Base-by-base conservation (phyloP, 805 yeast species). In the Kodamaea lidongshanica region DNA sequence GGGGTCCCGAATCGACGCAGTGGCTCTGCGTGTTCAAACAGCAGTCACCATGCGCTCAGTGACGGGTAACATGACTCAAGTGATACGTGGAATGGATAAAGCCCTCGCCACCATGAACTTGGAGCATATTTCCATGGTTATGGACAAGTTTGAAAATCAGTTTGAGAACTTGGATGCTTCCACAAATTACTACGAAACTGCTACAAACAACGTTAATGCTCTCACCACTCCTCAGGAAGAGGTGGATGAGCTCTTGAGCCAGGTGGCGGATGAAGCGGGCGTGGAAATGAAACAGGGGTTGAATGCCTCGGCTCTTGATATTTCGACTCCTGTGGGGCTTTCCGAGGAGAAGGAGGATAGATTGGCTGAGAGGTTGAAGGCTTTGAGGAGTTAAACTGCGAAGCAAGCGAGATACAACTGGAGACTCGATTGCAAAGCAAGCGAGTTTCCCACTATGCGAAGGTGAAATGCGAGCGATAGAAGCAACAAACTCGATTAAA, bases 1-100 rank as follows among this genome's bases (percentile, higher is more conserved):
- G 35, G 81, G 96, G 0, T 84, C 95, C 0, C 62, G 96, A 35
- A 84, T 92, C 12, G 99, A 92, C 58, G 89, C 97, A 0, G 98
- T 92, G 14, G 94, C 97, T 0, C 80, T 94, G 4, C 63, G 98
- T 36, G 95, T 92, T 2, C 96, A 89, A 47, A 92, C 99, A 0
- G 98, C 98, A 0, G 96, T 92, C 5, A 89, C 97, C 0, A 92
- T 92, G 99, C 72, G 95, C 42, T 77, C 84, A 28, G 96, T 92
- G 7, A 85, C 95, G 0, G 87, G 88, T 2, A 88, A 87, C 45
- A 92, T 92, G 97, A 74, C 92, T 6, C 77, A 73, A 28, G 97
- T 89, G 8, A 92, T 94, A 35, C 77, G 70, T 49, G 96, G 96
- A 7, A 89, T 92, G 97, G 98, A 92, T 56, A 78, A 75, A 48